Base-by-base conservation (phyloP, 148 eudicot species). In the Rhododendron griersonianum region DNA sequence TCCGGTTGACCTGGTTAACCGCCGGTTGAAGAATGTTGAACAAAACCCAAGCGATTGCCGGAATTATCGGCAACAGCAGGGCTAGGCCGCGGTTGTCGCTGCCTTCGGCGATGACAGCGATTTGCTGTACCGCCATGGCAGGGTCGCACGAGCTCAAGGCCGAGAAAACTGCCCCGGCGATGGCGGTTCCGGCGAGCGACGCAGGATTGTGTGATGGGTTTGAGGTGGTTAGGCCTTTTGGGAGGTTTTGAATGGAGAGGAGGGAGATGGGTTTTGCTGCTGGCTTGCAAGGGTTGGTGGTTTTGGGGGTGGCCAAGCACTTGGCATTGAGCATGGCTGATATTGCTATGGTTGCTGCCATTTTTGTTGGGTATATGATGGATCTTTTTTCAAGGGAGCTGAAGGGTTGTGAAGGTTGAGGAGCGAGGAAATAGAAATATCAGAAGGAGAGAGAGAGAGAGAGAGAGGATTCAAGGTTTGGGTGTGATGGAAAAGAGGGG, bases 1-100 rank as follows among this genome's bases (percentile, higher is more conserved):
- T 95, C 37, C 75, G 87, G 91, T 95, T 91, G 37, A 96, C 57
- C 88, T 95, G 98, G 90, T 96, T 95, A 14, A 96, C 89, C 0
- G 99, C 94, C 1, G 99, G 99, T 74, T 94, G 99, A 0, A 95
- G 87, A 35, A 95, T 96, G 93, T 96, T 96, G 87, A 73, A 96
- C 2, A 95, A 90, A 25, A 95, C 98, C 99, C 99, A 96, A 23
- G 93, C 98, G 5, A 95, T 82, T 37, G 99, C 99, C 10, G 99
- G 99, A 65, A 95, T 78, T 0, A 96, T 41, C 11, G 98, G 98
- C 45, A 96, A 88, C 30, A 96, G 45, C 15, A 96, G 94, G 53
- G 98, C 98, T 0, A 95, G 85, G 30, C 98, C 98, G 2, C 98
- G 91, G 93, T 92, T 97, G 86, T 95, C 98, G 0, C 75, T 69